These are phyloP conservation scores for Neolentinus lepideus DNA, from an alignment of 1,284 basidiomycete genomes.

Conservation along the genomic window DNA sequence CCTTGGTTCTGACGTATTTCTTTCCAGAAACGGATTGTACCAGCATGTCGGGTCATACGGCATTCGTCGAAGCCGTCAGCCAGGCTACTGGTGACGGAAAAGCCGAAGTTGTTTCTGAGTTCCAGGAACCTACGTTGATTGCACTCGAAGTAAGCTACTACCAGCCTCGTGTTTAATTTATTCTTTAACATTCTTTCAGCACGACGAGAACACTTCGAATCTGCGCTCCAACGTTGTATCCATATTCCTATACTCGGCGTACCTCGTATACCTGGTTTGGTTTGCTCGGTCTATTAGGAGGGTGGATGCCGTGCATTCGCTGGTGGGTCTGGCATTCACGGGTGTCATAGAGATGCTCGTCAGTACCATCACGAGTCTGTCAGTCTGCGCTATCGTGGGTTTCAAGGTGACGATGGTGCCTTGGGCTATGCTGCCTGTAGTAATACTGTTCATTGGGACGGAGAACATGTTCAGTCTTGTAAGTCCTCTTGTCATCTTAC, in stretches of 20 bases:
- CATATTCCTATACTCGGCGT: slow-evolving; percentile 72
- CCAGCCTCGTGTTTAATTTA: slow-evolving; percentile 1
- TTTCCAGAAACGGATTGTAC: slow-evolving; percentile 69
- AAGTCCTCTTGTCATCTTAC: slow-evolving; percentile 19
- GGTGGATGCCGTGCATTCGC: slow-evolving; percentile 85
- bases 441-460: slow-evolving; percentile 92
- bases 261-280: slow-evolving; percentile 73
- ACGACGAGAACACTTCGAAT: slow-evolving; percentile 31
- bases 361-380: slow-evolving; percentile 90
- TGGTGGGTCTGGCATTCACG: slow-evolving; percentile 89
- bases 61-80: slow-evolving; percentile 55
- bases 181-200: slow-evolving; percentile 28
- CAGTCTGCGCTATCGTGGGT: slow-evolving; percentile 81
- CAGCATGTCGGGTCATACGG: slow-evolving; percentile 48
- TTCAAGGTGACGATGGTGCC: slow-evolving; percentile 86
- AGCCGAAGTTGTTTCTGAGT: slow-evolving; percentile 35
- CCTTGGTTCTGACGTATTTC: slow-evolving; percentile 72
- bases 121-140: slow-evolving; percentile 56
- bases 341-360: slow-evolving; percentile 87
- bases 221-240: slow-evolving; percentile 51
- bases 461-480: slow-evolving; percentile 98
- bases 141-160: slow-evolving; percentile 55
- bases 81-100: slow-evolving; percentile 34
- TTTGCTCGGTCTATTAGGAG: slow-evolving; percentile 74
- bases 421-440: slow-evolving; percentile 86